Evolutionary conservation across 2,329 filamentous ascomycete genomes (phyloP), one percentile per base, ranked within the genome.

Genomic region (Xylaria sp.): DNA sequence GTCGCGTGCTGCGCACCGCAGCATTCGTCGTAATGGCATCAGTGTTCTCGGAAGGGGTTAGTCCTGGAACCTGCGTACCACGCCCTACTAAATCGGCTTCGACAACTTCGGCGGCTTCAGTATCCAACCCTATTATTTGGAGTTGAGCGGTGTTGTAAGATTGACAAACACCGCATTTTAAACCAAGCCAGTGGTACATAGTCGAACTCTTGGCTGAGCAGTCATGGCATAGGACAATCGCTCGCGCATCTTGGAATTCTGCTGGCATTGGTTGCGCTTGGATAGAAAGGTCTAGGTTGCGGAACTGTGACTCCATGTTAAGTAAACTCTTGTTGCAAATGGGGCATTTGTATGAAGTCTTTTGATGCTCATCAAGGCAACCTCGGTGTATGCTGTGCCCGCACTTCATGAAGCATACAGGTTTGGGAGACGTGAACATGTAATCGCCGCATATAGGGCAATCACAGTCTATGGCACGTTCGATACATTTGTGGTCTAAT

Each of bases 381-480:
- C 88, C 89, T 75, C 92, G 91, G 81, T 99, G 96, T 78, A 99
- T 97, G 77, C 95, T 97, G 79, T 99, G 96, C 2, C 96, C 96
- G 79, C 96, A 99, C 47, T 90, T 88, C 92, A 99, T 96, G 77
- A 97, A 97, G 25, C 97, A 93, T 8, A 98, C 94, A 0, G 92
- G 90, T 64, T 90, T 90, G 2, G 93, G 92, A 9, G 95, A 97
- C 1, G 92, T 97, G 79, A 98, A 98, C 85, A 99, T 92, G 79
- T 97, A 97, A 69, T 98, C 94, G 71, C 94, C 92, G 80, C 96
- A 99, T 65, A 99, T 97, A 4, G 96, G 96, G 79, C 96, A 99
- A 78, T 98, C 92, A 77, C 94, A 97, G 78, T 99, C 94, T 37
- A 93, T 97, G 9, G 94, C 94, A 58, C 93, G 88, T 80, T 98